A percentile compares a stretch with the other conserved stretches of the same genome.
Conservation (phyloP, 2,329 filamentous ascomycete genomes). For the Madurella mycetomatis region DNA sequence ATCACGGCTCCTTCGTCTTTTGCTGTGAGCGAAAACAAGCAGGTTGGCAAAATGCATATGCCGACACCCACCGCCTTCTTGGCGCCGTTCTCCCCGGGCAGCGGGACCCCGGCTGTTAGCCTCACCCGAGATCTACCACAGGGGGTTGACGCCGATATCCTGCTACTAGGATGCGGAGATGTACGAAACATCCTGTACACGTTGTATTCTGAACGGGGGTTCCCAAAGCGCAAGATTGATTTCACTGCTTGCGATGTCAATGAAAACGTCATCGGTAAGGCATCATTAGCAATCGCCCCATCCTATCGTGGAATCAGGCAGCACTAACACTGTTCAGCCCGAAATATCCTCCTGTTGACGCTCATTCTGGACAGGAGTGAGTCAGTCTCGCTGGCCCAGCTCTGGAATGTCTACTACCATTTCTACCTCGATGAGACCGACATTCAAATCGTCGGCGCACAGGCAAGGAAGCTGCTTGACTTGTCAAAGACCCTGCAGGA, state of each 20-base stretch:
- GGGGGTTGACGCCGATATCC: slow-evolving; percentile 44
- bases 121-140: slow-evolving; percentile 45
- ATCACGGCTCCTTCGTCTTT: neutral
- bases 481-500: slow-evolving; percentile 35
- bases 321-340: slow-evolving; percentile 35
- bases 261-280: slow-evolving; percentile 45
- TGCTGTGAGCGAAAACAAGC: neutral
- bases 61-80: slow-evolving; percentile 1
- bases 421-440: slow-evolving; percentile 40
- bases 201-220: slow-evolving; percentile 35
- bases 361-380: slow-evolving; percentile 43
- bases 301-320: slow-evolving; percentile 5
- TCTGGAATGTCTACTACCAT: slow-evolving; percentile 56
- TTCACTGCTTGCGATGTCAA: slow-evolving; percentile 55
- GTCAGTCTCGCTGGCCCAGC: slow-evolving; percentile 24
- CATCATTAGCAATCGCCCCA: neutral
- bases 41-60: slow-evolving; percentile 10
- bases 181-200: slow-evolving; percentile 54
- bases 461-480: slow-evolving; percentile 41
- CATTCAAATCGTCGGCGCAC: slow-evolving; percentile 35
- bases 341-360: slow-evolving; percentile 51
- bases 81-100: slow-evolving; percentile 43
- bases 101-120: slow-evolving; percentile 50
- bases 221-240: slow-evolving; percentile 36
- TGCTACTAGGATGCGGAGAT: slow-evolving; percentile 55